Base-by-base conservation (phyloP, 306 rosid species). In the Citrullus mucosospermus region DNA sequence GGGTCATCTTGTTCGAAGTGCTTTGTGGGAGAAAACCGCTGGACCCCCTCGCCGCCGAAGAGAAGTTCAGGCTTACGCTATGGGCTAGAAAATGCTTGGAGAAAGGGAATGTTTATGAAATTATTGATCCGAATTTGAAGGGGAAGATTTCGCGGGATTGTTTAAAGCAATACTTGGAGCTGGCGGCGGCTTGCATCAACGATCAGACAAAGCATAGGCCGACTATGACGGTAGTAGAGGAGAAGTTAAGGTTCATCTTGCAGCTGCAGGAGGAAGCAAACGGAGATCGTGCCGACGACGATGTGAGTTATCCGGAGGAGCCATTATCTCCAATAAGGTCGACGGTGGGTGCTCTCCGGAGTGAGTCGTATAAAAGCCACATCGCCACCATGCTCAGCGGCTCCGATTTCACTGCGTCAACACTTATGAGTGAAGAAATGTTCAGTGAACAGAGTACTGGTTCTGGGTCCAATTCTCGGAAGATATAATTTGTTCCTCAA, bases 1-100 rank as follows among this genome's bases (percentile, higher is more conserved):
- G 82, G 0, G 78, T 81, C 16, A 53, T 81, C 7, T 44, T 84
- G 39, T 58, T 78, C 8, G 78, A 81, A 81, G 79, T 84, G 6
- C 16, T 81, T 1, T 81, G 78, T 1, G 84, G 61, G 4, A 60
- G 81, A 44, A 36, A 66, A 17, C 70, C 80, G 7, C 9, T 77
- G 55, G 80, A 77, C 36, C 58, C 18, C 5, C 34, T 15, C 18
- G 51, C 41, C 9, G 79, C 38, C 8, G 53, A 36, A 11, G 67
- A 76, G 48, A 59, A 76, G 67, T 36, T 56, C 20, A 76, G 56
- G 36, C 51, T 76, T 13, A 58, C 67, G 10, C 28, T 54, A 4
- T 76, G 79, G 79, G 79, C 67, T 2, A 59, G 8, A 3, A 76
- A 34, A 38, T 80, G 83, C 57, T 32, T 73, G 2, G 75, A 59